Base-by-base conservation (phyloP, 805 yeast species). In the Candida arabinofermentans region DNA sequence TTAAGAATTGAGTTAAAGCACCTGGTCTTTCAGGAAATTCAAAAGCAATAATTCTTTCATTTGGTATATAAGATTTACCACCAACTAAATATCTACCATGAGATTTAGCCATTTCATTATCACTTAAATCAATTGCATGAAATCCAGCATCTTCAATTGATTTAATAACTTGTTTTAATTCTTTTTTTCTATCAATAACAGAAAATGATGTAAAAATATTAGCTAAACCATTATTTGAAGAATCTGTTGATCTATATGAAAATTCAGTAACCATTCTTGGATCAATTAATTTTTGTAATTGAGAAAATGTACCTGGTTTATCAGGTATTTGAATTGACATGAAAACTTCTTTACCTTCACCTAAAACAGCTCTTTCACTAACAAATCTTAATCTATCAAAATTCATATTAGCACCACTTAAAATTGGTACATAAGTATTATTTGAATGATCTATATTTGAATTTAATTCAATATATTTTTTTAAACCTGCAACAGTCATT, bases 21-120 rank as follows among this genome's bases (percentile, higher is more conserved):
- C 96, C 96, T 2, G 99, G 98, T 57, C 93, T 81, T 59, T 93
- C 99, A 12, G 99, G 99, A 71, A 93, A 95, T 64, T 89, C 96
- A 56, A 93, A 93, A 37, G 84, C 75, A 53, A 81, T 77, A 27
- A 93, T 65, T 54, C 83, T 80, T 65, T 93, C 99, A 50, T 86
- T 74, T 23, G 77, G 72, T 16, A 86, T 79, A 18, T 71, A 65
- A 0, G 90, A 78, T 46, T 84, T 81, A 44, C 99, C 99, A 44
- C 99, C 99, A 19, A 93, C 96, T 49, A 93, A 71, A 62, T 93
- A 95, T 62, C 99, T 77, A 29, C 97, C 97, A 59, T 93, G 99
- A 27, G 89, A 77, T 65, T 93, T 93, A 33, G 99, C 99, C 70
- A 93, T 75, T 61, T 90, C 96, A 60, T 95, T 90, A 44, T 86